Percentiles rank a stretch among this genome's conserved stretches.
phyloP scores from a whole-genome alignment of 257 asterid species.

The Perilla frutescens region DNA sequence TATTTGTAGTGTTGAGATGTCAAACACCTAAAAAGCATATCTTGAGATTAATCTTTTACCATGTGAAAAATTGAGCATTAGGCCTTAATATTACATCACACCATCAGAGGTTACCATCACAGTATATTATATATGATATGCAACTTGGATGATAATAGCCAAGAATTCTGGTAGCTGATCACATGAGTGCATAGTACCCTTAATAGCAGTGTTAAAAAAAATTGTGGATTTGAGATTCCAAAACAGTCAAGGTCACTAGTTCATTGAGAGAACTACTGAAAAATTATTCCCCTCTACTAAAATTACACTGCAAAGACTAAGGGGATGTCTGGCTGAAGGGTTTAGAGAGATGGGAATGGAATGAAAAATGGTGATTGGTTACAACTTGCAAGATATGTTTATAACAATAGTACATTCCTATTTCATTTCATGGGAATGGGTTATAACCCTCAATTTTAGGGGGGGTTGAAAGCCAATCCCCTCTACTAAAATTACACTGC shows the following conservation, averaged over 20 bases:
- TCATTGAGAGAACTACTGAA: background rate
- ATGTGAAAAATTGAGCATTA: conserved; percentile 13
- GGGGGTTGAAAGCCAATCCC: background rate
- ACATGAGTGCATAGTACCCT: background rate
- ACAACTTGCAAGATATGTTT: background rate
- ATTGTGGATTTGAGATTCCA: background rate
- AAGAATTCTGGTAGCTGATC: background rate
- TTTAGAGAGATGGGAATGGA: background rate
- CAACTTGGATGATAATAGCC: background rate
- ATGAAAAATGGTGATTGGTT: background rate
- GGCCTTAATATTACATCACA: conserved; percentile 7
- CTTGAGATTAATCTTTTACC: background rate
- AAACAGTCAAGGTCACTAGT: background rate
- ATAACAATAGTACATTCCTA: background rate
- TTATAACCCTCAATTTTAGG: background rate
- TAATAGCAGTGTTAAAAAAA: background rate
- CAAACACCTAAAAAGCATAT: conserved; percentile 71
- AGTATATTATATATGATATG: background rate
- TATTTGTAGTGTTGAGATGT: conserved; percentile 82
- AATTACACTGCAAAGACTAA: background rate
- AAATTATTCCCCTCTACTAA: background rate
- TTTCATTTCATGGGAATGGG: background rate
- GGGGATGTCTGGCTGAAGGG: background rate
- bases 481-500: background rate
- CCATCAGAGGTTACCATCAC: background rate